Evolutionary conservation across 2,329 filamentous ascomycete species (phyloP), one percentile per base, ranked within the genome.

Genomic region (Exophiala spinifera): DNA sequence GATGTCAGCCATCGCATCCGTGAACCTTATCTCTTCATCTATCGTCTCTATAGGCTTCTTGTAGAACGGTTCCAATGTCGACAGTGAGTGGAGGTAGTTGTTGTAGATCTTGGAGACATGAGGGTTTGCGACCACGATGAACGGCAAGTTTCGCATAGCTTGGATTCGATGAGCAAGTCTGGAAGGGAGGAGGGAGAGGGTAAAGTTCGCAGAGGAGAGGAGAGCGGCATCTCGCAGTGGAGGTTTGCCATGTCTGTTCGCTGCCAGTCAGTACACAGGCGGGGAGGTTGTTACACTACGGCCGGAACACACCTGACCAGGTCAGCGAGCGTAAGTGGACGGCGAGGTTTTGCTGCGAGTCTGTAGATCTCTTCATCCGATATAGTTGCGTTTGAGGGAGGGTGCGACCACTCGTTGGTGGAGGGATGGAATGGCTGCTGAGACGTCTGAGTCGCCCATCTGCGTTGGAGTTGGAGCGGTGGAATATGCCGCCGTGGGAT

Each of bases 41-140:
- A 94, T 76, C 1, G 83, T 89, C 44, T 82, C 83, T 58, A 95
- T 91, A 53, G 81, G 79, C 53, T 80, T 78, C 67, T 88, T 80
- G 28, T 87, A 85, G 66, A 92, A 96, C 4, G 92, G 91, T 3
- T 97, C 81, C 14, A 99, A 79, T 1, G 91, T 95, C 1, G 89
- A 92, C 17, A 99, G 78, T 2, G 91, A 96, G 72, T 96, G 91
- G 42, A 95, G 79, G 71, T 99, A 99, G 73, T 96, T 97, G 72
- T 89, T 86, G 77, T 97, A 96, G 61, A 99, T 99, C 65, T 87
- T 86, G 21, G 87, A 88, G 63, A 99, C 91, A 69, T 96, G 90
- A 1, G 91, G 89, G 69, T 99, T 97, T n/a, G 92, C 91, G 21
- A 99, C 94, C 51, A 99, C 92, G 61, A 99, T 97, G 72, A 92